Conservation (phyloP, 495 filamentous ascomycete species). For the Aspergillus nidulans region DNA sequence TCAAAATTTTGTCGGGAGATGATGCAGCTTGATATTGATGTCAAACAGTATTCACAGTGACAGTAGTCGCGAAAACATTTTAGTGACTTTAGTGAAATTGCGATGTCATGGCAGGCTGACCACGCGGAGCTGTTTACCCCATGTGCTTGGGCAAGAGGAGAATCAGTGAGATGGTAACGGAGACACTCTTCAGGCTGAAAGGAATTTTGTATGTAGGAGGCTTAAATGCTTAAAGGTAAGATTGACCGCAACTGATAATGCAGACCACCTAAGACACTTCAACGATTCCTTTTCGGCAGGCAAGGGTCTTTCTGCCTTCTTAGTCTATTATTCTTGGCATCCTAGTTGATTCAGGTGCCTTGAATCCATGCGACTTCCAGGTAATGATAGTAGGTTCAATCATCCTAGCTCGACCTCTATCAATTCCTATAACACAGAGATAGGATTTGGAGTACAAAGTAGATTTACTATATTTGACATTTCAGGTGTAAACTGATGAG, state of each 20-base stretch:
- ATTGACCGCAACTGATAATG: constrained; percentile 28
- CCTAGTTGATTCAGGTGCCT: too few relatives aligned
- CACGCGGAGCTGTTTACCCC: constrained; percentile 26
- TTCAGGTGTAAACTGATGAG: too few relatives aligned
- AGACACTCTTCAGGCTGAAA: constrained; percentile 26
- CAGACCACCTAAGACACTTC: too few relatives aligned
- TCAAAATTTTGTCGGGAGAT: constrained; percentile 1
- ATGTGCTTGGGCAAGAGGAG: constrained; percentile 20
- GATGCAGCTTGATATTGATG: constrained; percentile 10
- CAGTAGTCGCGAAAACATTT: constrained; percentile 27
- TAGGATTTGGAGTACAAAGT: too few relatives aligned
- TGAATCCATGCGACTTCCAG: too few relatives aligned
- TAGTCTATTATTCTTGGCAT: constrained; percentile 7
- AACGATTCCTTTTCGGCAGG: constrained; percentile 13
- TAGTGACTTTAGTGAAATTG: constrained; percentile 24
- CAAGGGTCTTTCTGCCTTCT: constrained; percentile 14
- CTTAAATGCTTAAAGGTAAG: constrained; percentile 22
- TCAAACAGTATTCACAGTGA: constrained; percentile 20
- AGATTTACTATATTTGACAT: too few relatives aligned
- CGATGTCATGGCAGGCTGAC: constrained; percentile 20
- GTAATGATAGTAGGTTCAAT: too few relatives aligned
- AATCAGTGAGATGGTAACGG: constrained; percentile 26
- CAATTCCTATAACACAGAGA: too few relatives aligned
- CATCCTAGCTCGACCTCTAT: too few relatives aligned
- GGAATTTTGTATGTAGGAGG: constrained; percentile 29